Evolutionary conservation across 1,139 yeast genomes (phyloP).

Genomic region (Kodamaea sp.): DNA sequence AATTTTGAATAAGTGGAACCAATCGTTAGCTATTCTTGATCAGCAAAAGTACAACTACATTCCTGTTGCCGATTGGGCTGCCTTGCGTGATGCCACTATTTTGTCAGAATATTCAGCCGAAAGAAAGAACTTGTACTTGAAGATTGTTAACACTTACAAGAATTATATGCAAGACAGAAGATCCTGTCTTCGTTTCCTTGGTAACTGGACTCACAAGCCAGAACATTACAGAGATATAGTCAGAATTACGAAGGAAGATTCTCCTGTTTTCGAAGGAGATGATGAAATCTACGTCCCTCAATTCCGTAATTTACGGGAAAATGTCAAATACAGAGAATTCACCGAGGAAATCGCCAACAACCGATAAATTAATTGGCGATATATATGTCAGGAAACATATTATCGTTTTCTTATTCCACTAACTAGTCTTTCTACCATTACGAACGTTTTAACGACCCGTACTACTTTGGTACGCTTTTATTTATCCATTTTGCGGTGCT

Average conservation of each 20-base stretch:
- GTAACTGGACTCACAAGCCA: constrained; percentile 33
- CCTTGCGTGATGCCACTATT: constrained; percentile 76
- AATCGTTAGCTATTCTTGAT: constrained; percentile 55
- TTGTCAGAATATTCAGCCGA: constrained; percentile 42
- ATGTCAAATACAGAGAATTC: constrained; percentile 30
- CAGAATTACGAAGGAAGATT: constrained; percentile 21
- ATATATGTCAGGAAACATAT: not conserved
- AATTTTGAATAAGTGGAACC: constrained; percentile 63
- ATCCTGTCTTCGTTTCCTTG: constrained; percentile 34
- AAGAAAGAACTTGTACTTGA: constrained; percentile 58
- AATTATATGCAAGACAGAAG: constrained; percentile 43
- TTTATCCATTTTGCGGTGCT: too few relatives aligned
- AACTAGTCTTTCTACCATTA: too few relatives aligned
- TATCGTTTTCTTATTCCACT: not conserved
- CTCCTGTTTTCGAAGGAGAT: constrained; percentile 19
- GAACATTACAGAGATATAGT: constrained; percentile 23
- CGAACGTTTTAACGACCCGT: too few relatives aligned
- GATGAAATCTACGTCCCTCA: constrained; percentile 25
- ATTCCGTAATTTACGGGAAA: constrained; percentile 30
- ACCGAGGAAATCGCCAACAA: constrained; percentile 19
- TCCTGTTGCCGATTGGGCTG: constrained; percentile 88
- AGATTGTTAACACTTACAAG: constrained; percentile 54
- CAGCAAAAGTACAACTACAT: constrained; percentile 56
- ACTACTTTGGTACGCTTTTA: too few relatives aligned
- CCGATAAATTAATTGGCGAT: not conserved